Base-by-base conservation (phyloP, 2,329 filamentous ascomycete species). In the Neoarthrinium moseri region DNA sequence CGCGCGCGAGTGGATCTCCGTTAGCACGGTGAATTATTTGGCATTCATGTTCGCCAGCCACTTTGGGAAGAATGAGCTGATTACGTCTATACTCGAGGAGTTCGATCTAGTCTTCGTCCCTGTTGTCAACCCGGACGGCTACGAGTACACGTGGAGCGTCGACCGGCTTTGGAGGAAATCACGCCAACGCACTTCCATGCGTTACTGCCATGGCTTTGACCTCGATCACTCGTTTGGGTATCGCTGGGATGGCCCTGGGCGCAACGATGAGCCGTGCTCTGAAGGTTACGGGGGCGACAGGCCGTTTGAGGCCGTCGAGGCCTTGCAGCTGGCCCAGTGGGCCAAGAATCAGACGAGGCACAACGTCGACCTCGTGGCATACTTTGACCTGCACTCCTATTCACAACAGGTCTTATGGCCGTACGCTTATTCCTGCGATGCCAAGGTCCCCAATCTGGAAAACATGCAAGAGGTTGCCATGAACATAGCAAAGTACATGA, bases 121-220 rank as follows among this genome's bases (percentile, higher is more conserved):
- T 1, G 89, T 89, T 0, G 68, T 94, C 47, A 99, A 99, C 62
- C 91, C 92, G 0, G 94, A 99, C 64, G 94, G 94, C 23, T 95
- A 96, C 61, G 86, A 90, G 52, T 96, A 96, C 66, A 91, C 89
- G 1, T 97, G 92, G 92, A 83, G 91, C 49, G 82, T 82, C 2
- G 92, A 99, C 64, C 84, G 94, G 6, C 74, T 99, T 0, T 99
- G 92, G 92, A 87, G 92, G 59, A 99, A 97, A 70, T 95, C 94
- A 47, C 78, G 90, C 39, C 92, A 97, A 62, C 78, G 84, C 41
- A 97, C 91, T 1, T 84, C 77, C 48, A 77, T 95, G 48, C 80
- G 83, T 13, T 92, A 92, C 67, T 99, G 94, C 63, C 84, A 79
- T 6, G 94, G 94, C 7, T 75, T 96, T 40, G 94, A 99, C 62